Base-by-base conservation (phyloP, 2,329 filamentous ascomycete genomes). In the Colletotrichum tropicale region DNA sequence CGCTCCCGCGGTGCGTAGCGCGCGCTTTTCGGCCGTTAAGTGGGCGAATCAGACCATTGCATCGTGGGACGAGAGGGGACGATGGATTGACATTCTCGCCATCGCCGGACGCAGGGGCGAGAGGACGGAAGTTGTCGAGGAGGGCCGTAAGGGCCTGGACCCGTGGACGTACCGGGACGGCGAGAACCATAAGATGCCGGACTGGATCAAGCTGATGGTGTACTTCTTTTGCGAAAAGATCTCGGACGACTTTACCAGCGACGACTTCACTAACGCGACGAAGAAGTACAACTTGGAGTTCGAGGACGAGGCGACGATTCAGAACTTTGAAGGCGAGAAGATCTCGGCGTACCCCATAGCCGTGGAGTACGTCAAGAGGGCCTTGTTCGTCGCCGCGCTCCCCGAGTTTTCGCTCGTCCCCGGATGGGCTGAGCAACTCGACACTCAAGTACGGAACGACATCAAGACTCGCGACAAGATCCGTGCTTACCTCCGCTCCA, bases 21-120 rank as follows among this genome's bases (percentile, higher is more conserved):
- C 94, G 38, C 92, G 95, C 9, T 97, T 96, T 84, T 93, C 95
- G 24, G 93, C 93, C 28, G 93, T 97, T 9, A 94, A 97, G 74
- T 98, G 96, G 88, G 95, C 95, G 13, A 98, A 98, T 81, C 91
- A 95, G 66, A 98, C 95, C 80, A 87, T 99, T 7, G 91, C 94
- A 1, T 98, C 95, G 79, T 89, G 89, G 24, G 95, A 98, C 80
- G 89, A 95, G 12, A 88, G 93, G 48, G 97, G 92, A 30, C 91
- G 97, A 65, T 98, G 95, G 95, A 94, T 98, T 62, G 92, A 98
- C 82, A 91, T 98, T 18, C 88, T 98, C 66, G 96, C 96, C 9
- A 87, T 97, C 10, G 92, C 91, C 18, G 93, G 93, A 15, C 89
- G 89, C 5, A 84, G 86, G 4, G 90, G 92, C 66, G 94, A 96